A percentile compares a stretch with the other conserved stretches of the same genome.
phyloP scores from a whole-genome alignment of 192 early-diverging fungal species.

The Geranomyces variabilis region DNA sequence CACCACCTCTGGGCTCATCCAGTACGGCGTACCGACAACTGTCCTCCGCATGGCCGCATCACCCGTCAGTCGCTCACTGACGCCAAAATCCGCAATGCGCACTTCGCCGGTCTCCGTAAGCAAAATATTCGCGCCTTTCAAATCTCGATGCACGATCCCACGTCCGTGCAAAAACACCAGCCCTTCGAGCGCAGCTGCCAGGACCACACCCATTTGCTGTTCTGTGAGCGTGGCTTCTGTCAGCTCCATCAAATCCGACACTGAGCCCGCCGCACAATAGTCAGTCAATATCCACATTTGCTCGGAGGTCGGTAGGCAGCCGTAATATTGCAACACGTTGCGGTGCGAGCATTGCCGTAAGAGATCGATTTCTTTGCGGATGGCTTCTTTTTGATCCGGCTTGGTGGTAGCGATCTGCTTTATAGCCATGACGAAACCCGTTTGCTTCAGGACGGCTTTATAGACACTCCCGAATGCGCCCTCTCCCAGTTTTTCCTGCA shows the following conservation, averaged over 20 bases:
- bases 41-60: constrained; percentile 25
- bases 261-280: constrained; percentile 50
- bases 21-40: constrained; percentile 52
- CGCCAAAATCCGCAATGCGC: constrained; percentile 45
- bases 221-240: constrained; percentile 40
- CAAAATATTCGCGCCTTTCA: constrained; percentile 48
- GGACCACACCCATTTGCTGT: constrained; percentile 29
- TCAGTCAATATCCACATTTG: constrained; percentile 54
- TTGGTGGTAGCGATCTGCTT: constrained; percentile 44
- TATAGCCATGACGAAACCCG: constrained; percentile 49
- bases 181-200: constrained; percentile 45
- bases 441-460: constrained; percentile 43
- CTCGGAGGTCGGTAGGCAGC: constrained; percentile 36
- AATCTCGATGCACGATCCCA: constrained; percentile 40
- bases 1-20: constrained; percentile 56
- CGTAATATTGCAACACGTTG: constrained; percentile 56
- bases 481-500: constrained; percentile 53
- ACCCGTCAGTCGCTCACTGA: constrained; percentile 38
- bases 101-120: constrained; percentile 40
- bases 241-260: constrained; percentile 47
- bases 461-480: constrained; percentile 53
- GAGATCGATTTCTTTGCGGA: constrained; percentile 52
- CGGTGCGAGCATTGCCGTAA: constrained; percentile 43
- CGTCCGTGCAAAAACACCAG: constrained; percentile 44
- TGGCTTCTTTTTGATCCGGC: constrained; percentile 27